A percentile compares a stretch with the other conserved stretches of the same genome.
phyloP scores from a whole-genome alignment of 2,329 filamentous ascomycete genomes.

The Colletotrichum sp. region DNA sequence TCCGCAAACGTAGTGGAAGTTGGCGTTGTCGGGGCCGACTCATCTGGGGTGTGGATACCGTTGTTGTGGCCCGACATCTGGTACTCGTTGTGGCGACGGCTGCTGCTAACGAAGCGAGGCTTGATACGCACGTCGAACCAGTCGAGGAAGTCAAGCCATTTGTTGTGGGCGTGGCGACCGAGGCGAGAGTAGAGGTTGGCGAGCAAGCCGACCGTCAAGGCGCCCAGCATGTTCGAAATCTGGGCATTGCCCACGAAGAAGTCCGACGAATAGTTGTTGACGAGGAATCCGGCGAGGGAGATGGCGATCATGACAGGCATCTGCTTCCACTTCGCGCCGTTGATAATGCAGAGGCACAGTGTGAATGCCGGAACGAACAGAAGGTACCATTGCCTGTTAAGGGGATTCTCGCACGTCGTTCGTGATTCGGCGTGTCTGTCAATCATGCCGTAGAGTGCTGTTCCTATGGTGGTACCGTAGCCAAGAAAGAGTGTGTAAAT shows the following conservation, averaged over 20 bases:
- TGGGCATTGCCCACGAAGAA: constrained; percentile 75
- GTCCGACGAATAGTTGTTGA: constrained; percentile 74
- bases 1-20: background rate
- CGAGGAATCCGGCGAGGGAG: constrained; percentile 74
- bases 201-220: constrained; percentile 76
- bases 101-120: constrained; percentile 36
- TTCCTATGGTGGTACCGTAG: constrained; percentile 69
- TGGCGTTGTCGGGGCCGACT: constrained; percentile 14
- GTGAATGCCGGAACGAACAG: constrained; percentile 74
- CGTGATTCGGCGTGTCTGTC: constrained; percentile 52
- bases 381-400: constrained; percentile 52
- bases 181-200: constrained; percentile 80
- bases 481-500: constrained; percentile 72
- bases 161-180: constrained; percentile 63
- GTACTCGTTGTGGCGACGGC: constrained; percentile 22
- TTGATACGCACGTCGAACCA: constrained; percentile 57
- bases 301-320: constrained; percentile 79
- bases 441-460: constrained; percentile 62
- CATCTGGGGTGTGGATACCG: background rate
- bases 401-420: constrained; percentile 37
- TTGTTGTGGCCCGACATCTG: constrained; percentile 9
- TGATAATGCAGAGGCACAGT: constrained; percentile 75
- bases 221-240: constrained; percentile 79
- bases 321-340: constrained; percentile 82
- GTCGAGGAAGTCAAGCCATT: constrained; percentile 50